Evolutionary conservation across 768 basidiomycete genomes (phyloP).

Genomic region (Pisolithus orientalis): DNA sequence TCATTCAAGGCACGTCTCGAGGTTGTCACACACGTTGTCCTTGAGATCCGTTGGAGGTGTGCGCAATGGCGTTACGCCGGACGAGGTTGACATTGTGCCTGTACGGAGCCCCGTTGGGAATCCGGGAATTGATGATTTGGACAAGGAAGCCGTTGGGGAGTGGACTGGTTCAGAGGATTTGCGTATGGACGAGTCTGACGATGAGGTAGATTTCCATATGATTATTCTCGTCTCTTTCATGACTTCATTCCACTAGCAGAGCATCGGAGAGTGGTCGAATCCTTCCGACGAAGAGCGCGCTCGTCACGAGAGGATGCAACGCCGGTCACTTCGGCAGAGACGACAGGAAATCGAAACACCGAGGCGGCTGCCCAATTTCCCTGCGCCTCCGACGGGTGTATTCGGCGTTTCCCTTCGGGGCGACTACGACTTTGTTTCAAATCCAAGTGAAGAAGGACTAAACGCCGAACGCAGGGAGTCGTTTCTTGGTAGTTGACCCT

Average conservation of each 20-base stretch:
- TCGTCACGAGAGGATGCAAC: constrained; percentile 57
- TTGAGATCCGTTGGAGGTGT: constrained; percentile 55
- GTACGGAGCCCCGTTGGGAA: constrained; percentile 27
- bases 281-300: constrained; percentile 87
- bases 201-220: constrained; percentile 46
- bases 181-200: constrained; percentile 52
- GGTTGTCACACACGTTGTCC: constrained; percentile 61
- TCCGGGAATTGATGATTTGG: constrained; percentile 29
- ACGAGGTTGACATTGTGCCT: constrained; percentile 24
- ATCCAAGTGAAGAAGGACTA: constrained; percentile 75
- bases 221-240: background rate
- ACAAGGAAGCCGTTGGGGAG: constrained; percentile 46
- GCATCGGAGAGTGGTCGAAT: constrained; percentile 86
- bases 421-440: constrained; percentile 73
- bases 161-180: constrained; percentile 84
- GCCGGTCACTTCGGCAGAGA: constrained; percentile 48
- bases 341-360: constrained; percentile 53
- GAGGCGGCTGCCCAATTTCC: constrained; percentile 73
- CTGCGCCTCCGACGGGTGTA: constrained; percentile 59
- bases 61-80: constrained; percentile 27
- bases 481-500: constrained; percentile 39
- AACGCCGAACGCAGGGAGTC: constrained; percentile 29
- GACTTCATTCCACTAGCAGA: constrained; percentile 37
- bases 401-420: constrained; percentile 35
- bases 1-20: constrained; percentile 68